Conservation (phyloP, 2,329 filamentous ascomycete species). For the Aspergillus unguis region DNA sequence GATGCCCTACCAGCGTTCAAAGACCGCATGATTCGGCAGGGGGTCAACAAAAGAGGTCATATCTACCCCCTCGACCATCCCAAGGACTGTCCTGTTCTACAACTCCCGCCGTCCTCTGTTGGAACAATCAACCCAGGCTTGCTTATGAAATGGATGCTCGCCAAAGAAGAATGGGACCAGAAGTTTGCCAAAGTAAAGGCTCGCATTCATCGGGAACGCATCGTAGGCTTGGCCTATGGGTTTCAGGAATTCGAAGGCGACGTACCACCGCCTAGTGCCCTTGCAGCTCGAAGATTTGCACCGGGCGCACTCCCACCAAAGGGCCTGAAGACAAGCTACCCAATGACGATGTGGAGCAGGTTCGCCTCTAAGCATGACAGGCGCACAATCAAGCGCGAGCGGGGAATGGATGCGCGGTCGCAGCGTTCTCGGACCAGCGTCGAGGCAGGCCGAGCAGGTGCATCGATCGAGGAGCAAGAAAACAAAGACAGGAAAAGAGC, state of each 20-base stretch:
- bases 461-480: constrained; percentile 17
- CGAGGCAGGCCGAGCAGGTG: constrained; percentile 27
- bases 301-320: constrained; percentile 29
- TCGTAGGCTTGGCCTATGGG: constrained; percentile 68
- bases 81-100: constrained; percentile 63
- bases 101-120: constrained; percentile 62
- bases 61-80: constrained; percentile 66
- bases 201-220: constrained; percentile 68
- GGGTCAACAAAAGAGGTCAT: constrained; percentile 73
- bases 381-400: constrained; percentile 54
- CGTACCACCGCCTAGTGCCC: constrained; percentile 74
- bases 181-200: constrained; percentile 68
- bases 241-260: constrained; percentile 73
- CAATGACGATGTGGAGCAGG: constrained; percentile 76
- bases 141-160: constrained; percentile 76
- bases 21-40: constrained; percentile 87
- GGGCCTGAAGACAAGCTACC: constrained; percentile 59
- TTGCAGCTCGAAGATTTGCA: constrained; percentile 64
- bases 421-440: constrained; percentile 25
- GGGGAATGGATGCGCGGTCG: constrained; percentile 21
- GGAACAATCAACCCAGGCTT: constrained; percentile 77
- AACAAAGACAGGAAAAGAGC: not conserved
- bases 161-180: constrained; percentile 68
- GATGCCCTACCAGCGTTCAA: constrained; percentile 77
- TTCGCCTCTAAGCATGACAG: constrained; percentile 91